Percentiles rank a stretch among this genome's conserved stretches.
Conservation (phyloP, 331 rosid species). For the Malus hybrid region DNA sequence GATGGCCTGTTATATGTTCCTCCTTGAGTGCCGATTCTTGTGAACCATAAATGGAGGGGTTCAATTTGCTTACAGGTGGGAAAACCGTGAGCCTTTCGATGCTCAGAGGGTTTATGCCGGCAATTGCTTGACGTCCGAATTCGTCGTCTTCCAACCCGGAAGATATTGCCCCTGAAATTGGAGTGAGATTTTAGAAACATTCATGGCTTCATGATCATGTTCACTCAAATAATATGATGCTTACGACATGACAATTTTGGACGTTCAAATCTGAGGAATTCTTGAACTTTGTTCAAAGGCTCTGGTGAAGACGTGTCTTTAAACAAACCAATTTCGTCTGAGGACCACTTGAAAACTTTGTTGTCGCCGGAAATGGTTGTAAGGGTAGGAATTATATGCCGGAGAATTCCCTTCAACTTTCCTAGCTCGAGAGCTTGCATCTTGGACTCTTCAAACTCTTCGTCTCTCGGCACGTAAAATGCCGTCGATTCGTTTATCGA, state of each 20-base stretch:
- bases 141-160: slow-evolving; percentile 22
- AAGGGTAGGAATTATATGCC: not conserved
- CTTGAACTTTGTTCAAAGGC: not conserved
- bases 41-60: slow-evolving; percentile 31
- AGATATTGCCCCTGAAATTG: slow-evolving; percentile 12
- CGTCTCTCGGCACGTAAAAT: slow-evolving; percentile 29
- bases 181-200: not conserved
- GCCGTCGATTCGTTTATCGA: not conserved
- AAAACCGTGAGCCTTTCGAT: slow-evolving; percentile 12
- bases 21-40: slow-evolving; percentile 33
- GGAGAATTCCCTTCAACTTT: not conserved
- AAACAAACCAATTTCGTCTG: not conserved
- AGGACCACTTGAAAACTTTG: not conserved
- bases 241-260: not conserved
- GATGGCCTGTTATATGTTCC: slow-evolving; percentile 20
- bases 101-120: slow-evolving; percentile 21
- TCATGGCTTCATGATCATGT: not conserved
- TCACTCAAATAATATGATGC: not conserved
- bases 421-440: not conserved
- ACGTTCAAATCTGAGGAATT: not conserved
- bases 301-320: not conserved
- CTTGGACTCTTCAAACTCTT: slow-evolving; percentile 26
- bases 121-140: slow-evolving; percentile 22
- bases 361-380: not conserved
- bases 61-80: slow-evolving; percentile 23